phyloP scores from a whole-genome alignment of 2,329 filamentous ascomycete species.

The Aspergillus transmontanensis region DNA sequence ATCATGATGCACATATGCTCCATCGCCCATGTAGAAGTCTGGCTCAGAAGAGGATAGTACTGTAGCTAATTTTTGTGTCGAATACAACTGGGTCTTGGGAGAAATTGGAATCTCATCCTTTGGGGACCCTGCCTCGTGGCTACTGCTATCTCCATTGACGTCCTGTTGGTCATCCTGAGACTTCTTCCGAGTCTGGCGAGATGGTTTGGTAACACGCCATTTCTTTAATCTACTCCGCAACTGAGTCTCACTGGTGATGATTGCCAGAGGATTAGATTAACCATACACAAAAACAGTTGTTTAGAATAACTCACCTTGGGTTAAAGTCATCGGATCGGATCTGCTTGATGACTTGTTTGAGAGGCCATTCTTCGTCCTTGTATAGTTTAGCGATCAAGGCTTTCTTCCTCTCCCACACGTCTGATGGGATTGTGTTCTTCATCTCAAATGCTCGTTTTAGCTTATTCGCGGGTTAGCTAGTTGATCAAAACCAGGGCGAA shows the following conservation, averaged over 20 bases:
- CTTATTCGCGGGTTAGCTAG: background rate
- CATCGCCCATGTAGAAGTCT: conserved; percentile 23
- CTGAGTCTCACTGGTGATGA: conserved; percentile 44
- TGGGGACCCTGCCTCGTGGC: conserved; percentile 21
- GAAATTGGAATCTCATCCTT: conserved; percentile 16
- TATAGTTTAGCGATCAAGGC: conserved; percentile 44
- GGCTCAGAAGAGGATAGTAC: conserved; percentile 11
- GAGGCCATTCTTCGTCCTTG: conserved; percentile 48
- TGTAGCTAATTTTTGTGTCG: conserved; percentile 11
- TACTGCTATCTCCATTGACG: conserved; percentile 24
- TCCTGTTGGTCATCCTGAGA: conserved; percentile 26
- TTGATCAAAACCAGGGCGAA: background rate
- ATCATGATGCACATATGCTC: conserved; percentile 14
- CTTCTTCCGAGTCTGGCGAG: conserved; percentile 46
- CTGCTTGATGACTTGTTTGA: conserved; percentile 49
- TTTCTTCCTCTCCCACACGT: conserved; percentile 49
- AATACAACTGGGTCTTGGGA: conserved; percentile 13
- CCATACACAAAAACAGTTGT: background rate
- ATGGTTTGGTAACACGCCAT: conserved; percentile 49
- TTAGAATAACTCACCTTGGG: conserved; percentile 39
- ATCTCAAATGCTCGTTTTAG: conserved; percentile 26
- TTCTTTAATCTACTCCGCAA: conserved; percentile 48
- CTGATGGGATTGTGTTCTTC: conserved; percentile 47
- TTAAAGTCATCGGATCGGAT: conserved; percentile 46
- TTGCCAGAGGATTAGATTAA: background rate